phyloP scores from a whole-genome alignment of 345 rosid species.

The Psidium friedrichsthalianum region DNA sequence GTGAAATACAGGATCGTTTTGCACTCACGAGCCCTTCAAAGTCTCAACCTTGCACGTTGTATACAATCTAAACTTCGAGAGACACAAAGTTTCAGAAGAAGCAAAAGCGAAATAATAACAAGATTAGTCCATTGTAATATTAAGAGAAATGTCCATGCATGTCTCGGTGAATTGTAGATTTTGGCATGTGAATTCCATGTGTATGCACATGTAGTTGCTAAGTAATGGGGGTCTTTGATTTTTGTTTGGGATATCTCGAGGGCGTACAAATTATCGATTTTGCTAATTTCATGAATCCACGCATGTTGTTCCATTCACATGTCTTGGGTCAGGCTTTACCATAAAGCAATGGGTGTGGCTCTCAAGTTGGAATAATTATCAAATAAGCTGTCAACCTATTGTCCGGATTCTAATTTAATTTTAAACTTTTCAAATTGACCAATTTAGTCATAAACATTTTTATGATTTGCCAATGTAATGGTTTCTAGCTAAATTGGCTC shows the following conservation, averaged over 20 bases:
- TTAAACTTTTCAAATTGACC: background rate
- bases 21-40: background rate
- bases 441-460: background rate
- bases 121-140: background rate
- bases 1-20: background rate
- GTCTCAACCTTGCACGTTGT: background rate
- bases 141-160: background rate
- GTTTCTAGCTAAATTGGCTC: background rate
- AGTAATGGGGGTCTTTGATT: background rate
- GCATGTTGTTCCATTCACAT: background rate
- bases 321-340: background rate
- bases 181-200: background rate
- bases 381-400: no score
- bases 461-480: background rate
- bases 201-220: background rate
- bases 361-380: background rate
- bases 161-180: background rate
- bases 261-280: background rate
- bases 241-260: background rate
- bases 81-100: background rate
- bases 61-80: accelerated
- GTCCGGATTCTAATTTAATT: accelerated
- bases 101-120: background rate
- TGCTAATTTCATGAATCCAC: background rate
- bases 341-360: background rate